Evolutionary conservation across 2,329 filamentous ascomycete genomes (phyloP).

Genomic region (Emericellopsis cladophorae): DNA sequence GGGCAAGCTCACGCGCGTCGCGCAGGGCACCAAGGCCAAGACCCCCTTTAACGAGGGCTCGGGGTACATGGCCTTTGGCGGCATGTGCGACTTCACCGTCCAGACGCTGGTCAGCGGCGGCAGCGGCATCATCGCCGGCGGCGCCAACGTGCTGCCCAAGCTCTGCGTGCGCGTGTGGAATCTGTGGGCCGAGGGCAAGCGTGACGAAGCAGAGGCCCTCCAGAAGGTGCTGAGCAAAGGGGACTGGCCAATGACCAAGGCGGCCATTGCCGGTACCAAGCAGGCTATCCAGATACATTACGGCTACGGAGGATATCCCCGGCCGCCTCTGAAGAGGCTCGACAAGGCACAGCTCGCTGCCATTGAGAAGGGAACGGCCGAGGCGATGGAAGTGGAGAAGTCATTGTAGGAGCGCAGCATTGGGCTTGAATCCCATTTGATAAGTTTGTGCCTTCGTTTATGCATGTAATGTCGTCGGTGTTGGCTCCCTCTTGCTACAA

Average conservation of each 20-base stretch:
- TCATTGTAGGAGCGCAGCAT: conserved; percentile 19
- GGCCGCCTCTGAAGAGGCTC: conserved; percentile 58
- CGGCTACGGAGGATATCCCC: conserved; percentile 68
- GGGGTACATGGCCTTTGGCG: conserved; percentile 77
- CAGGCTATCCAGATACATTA: conserved; percentile 67
- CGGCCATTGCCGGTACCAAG: conserved; percentile 79
- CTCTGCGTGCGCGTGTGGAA: conserved; percentile 69
- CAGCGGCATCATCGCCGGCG: conserved; percentile 73
- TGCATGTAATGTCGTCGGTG: no score
- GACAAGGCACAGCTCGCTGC: conserved; percentile 38
- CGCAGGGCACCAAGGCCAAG: conserved; percentile 56
- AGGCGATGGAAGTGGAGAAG: conserved; percentile 55
- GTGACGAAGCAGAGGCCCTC: conserved; percentile 59
- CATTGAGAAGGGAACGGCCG: conserved; percentile 43
- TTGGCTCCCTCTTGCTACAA: no score
- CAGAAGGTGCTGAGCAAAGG: conserved; percentile 68
- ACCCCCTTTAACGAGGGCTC: conserved; percentile 46
- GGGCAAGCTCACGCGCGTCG: conserved; percentile 76
- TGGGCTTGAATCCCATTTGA: no score
- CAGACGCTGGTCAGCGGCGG: conserved; percentile 72
- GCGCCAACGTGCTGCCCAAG: conserved; percentile 72
- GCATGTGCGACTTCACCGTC: conserved; percentile 72
- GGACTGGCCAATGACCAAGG: conserved; percentile 75
- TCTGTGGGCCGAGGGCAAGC: conserved; percentile 59
- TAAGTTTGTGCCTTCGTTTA: no score